Conservation (phyloP, 2,329 filamentous ascomycete species). For the Lasiodiplodia citricola region DNA sequence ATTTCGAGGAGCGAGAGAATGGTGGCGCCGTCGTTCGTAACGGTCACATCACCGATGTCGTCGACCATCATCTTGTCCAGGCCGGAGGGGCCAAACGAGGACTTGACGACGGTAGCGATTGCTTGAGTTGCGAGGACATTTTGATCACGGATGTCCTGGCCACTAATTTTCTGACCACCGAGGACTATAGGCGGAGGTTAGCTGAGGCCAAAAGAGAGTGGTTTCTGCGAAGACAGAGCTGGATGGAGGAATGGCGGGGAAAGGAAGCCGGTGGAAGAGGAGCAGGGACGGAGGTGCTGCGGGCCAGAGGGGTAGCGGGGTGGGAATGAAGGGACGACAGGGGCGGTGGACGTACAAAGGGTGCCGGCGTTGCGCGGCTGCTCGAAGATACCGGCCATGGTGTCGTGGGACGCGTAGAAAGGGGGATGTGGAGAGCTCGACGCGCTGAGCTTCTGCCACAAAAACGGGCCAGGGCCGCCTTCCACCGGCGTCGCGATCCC, state of each 20-base stretch:
- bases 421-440: constrained; percentile 24
- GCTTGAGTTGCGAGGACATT: constrained; percentile 96
- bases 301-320: constrained; percentile 6
- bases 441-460: constrained; percentile 23
- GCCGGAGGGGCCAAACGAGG: constrained; percentile 94
- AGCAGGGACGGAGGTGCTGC: constrained; percentile 6
- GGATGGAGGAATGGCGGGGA: background rate
- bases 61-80: constrained; percentile 99
- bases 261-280: constrained; percentile 14
- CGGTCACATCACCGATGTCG: constrained; percentile 98
- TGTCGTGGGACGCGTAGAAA: constrained; percentile 31
- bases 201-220: constrained; percentile 16
- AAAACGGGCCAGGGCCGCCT: constrained; percentile 15
- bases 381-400: constrained; percentile 95
- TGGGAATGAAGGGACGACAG: background rate
- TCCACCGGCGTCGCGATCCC: constrained; percentile 18
- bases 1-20: constrained; percentile 95
- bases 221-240: background rate
- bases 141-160: constrained; percentile 94
- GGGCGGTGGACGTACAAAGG: constrained; percentile 63
- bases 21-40: constrained; percentile 97
- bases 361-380: constrained; percentile 90
- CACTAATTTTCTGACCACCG: constrained; percentile 96
- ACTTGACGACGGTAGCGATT: constrained; percentile 98
- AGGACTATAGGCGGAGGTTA: constrained; percentile 65